A percentile compares a stretch with the other conserved stretches of the same genome.
Evolutionary conservation across 1,139 yeast genomes (phyloP).

Genomic region (Hansenula lynferdii): DNA sequence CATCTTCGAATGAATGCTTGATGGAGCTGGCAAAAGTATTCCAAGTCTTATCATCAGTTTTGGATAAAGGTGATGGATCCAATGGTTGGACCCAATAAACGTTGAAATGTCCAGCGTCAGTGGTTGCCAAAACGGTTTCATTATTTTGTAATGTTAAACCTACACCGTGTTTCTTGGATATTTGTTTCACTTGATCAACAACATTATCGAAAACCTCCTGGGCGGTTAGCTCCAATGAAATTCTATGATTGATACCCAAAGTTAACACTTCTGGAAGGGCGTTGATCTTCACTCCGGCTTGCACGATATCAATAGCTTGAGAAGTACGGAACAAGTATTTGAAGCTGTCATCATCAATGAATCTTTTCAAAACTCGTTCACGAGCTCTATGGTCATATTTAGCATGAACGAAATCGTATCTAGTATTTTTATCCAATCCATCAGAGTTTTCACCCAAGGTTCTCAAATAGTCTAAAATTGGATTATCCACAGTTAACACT

Average conservation of each 20-base stretch:
- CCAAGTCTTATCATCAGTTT: slow-evolving; percentile 46
- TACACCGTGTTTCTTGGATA: slow-evolving; percentile 42
- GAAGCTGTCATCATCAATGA: slow-evolving; percentile 19
- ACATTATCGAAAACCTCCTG: slow-evolving; percentile 36
- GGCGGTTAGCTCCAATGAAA: slow-evolving; percentile 47
- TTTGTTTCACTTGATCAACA: slow-evolving; percentile 29
- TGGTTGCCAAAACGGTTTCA: slow-evolving; percentile 22
- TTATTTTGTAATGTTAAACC: slow-evolving; percentile 39
- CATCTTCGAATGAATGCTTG: slow-evolving; percentile 49
- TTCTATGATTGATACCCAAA: slow-evolving; percentile 52
- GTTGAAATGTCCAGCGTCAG: slow-evolving; percentile 37
- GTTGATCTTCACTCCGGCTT: slow-evolving; percentile 69
- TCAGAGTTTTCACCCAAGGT: slow-evolving; percentile 22
- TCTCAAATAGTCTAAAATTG: slow-evolving; percentile 35
- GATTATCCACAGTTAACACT: slow-evolving; percentile 42
- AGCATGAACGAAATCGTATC: slow-evolving; percentile 36
- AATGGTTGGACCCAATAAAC: slow-evolving; percentile 31
- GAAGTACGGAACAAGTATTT: slow-evolving; percentile 54
- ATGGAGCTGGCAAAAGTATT: slow-evolving; percentile 50
- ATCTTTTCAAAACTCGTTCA: slow-evolving; percentile 32
- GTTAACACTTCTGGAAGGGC: slow-evolving; percentile 66
- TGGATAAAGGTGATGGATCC: slow-evolving; percentile 60
- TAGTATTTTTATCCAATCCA: slow-evolving; percentile 13
- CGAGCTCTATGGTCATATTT: slow-evolving; percentile 39
- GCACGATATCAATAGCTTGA: slow-evolving; percentile 62